Evolutionary conservation across 495 filamentous ascomycete genomes (phyloP), one percentile per base, ranked within the genome.

Genomic region (Penicillium pancosmium): DNA sequence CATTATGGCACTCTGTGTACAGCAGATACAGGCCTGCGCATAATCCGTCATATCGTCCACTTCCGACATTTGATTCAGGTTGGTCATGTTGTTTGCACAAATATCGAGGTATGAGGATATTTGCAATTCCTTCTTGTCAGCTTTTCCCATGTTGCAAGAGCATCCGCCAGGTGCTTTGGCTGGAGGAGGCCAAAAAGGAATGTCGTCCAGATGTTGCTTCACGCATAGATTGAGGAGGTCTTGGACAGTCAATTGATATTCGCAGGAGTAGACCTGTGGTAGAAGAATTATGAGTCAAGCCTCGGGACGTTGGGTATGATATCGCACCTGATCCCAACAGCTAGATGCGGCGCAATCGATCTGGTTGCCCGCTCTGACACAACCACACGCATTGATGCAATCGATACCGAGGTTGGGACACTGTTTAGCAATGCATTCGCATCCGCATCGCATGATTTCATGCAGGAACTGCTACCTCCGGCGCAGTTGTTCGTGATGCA

Each of bases 271-370:
- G 44, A 59, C 60, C 63, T 68, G 3, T 10, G 9, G 13, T 10
- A 36, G 34, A 9, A 36, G 5, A 36, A 2, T 36, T 3, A 13
- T 36, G 6, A 36, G 34, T 13, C 2, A 10, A 36, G 13, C 13
- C 3, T 16, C 11, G 23, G 15, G 6, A 9, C 10, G 8, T 9
- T 19, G 16, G 38, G 3, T 12, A 8, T 43, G 19, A 19, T 7
- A 44, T 34, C 35, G n/a, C 48, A 71, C 68, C 55, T 64, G 55
- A n/a, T 71, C 68, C 66, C 66, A 71, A 12, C 66, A 71, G 23
- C 57, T 60, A 5, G 54, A 43, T 3, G 61, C 56, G 12, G 54
- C 56, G 41, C 68, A 71, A 21, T 67, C 56, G 16, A 71, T 68
- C 27, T 67, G 47, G 5, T 58, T 25, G 0, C 41, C 49, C 7